These are phyloP conservation scores for Mycocentrospora acerina DNA, from an alignment of 2,329 filamentous ascomycete species.

Conservation along the genomic window DNA sequence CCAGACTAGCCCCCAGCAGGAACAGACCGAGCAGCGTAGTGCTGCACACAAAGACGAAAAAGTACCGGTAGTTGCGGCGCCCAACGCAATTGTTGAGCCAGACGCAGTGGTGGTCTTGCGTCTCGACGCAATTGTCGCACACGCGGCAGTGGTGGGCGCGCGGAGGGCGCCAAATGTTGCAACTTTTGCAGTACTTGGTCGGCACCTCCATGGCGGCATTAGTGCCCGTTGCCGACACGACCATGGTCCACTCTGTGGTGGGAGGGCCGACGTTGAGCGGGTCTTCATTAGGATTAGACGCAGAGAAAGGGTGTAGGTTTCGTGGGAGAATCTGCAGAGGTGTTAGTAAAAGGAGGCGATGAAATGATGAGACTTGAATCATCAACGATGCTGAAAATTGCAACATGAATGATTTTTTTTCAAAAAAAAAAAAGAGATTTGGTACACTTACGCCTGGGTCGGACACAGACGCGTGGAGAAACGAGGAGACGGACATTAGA, in stretches of 20 bases:
- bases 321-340: slow-evolving; percentile 76
- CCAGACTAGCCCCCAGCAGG: slow-evolving; percentile 74
- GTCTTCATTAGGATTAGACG: slow-evolving; percentile 72
- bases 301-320: slow-evolving; percentile 87
- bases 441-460: slow-evolving; percentile 79
- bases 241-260: slow-evolving; percentile 90
- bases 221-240: slow-evolving; percentile 72
- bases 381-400: too few relatives aligned
- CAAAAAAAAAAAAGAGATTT: background rate
- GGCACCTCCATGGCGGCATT: slow-evolving; percentile 96
- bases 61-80: slow-evolving; percentile 95
- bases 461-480: slow-evolving; percentile 85
- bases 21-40: slow-evolving; percentile 76
- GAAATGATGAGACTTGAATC: too few relatives aligned
- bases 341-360: slow-evolving; percentile 8
- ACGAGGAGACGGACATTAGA: slow-evolving; percentile 88
- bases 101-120: slow-evolving; percentile 96
- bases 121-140: slow-evolving; percentile 97
- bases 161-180: slow-evolving; percentile 94
- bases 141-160: slow-evolving; percentile 94
- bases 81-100: slow-evolving; percentile 99
- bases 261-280: slow-evolving; percentile 79
- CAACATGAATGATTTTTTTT: too few relatives aligned
- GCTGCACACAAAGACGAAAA: slow-evolving; percentile 85
- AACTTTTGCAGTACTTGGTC: slow-evolving; percentile 97